These are phyloP conservation scores for Puccinia hordei DNA, from an alignment of 1,284 basidiomycete species.

Conservation along the genomic window DNA sequence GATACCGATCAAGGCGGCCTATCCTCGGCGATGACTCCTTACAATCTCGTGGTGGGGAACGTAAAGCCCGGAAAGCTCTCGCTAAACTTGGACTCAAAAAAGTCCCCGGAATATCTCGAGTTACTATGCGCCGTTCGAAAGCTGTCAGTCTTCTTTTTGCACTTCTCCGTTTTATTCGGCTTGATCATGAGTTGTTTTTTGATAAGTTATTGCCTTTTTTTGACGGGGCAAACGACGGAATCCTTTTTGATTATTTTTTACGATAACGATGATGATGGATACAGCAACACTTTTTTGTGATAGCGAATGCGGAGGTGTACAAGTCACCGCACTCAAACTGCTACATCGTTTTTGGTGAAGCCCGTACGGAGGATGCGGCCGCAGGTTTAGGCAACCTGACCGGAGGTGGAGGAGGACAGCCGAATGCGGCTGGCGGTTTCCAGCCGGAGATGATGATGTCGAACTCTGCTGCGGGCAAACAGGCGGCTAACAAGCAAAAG, in stretches of 20 bases:
- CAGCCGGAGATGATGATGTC: conserved; percentile 29
- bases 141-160: conserved; percentile 9
- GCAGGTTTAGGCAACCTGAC: conserved; percentile 22
- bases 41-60: conserved; percentile 43
- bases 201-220: neutral
- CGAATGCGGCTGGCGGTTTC: conserved; percentile 19
- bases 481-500: conserved; percentile 26
- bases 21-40: conserved; percentile 27
- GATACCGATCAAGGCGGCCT: conserved; percentile 28
- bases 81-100: conserved; percentile 48
- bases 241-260: neutral
- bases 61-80: conserved; percentile 44
- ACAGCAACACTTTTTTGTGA: conserved; percentile 59
- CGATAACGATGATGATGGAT: neutral
- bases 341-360: conserved; percentile 60
- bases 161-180: neutral
- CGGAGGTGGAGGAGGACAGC: conserved; percentile 15
- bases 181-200: neutral
- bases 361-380: conserved; percentile 52
- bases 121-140: conserved; percentile 45
- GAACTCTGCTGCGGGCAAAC: conserved; percentile 33
- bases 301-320: conserved; percentile 60
- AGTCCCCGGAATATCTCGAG: conserved; percentile 33
- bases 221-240: neutral
- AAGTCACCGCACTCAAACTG: conserved; percentile 59